These are phyloP conservation scores for Fusarium buxicola DNA, from an alignment of 2,329 filamentous ascomycete genomes.

Conservation along the genomic window DNA sequence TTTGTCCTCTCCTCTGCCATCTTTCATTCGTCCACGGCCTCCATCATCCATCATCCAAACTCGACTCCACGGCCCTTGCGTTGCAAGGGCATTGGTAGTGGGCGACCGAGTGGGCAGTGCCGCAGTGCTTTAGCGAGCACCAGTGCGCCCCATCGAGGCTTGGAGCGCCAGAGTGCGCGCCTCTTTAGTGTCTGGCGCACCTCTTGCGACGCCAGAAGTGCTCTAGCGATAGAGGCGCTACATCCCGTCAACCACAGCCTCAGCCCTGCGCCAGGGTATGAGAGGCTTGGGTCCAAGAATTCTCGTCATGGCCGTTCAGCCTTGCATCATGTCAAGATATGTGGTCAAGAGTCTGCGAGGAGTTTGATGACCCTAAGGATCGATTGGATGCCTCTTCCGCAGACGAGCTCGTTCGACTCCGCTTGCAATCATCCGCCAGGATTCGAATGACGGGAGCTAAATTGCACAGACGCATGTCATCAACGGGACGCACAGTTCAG, in stretches of 20 bases:
- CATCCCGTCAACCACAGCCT: slow-evolving; percentile 36
- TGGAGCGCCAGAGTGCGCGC: slow-evolving; percentile 26
- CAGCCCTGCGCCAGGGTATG: slow-evolving; percentile 25
- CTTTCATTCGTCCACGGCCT: slow-evolving; percentile 20
- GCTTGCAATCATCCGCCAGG: slow-evolving; percentile 22
- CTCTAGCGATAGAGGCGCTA: slow-evolving; percentile 2
- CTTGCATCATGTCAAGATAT: slow-evolving; percentile 33
- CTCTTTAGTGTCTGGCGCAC: slow-evolving; percentile 1
- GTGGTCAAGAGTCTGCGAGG: not conserved
- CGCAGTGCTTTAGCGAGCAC: slow-evolving; percentile 28
- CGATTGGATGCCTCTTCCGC: slow-evolving; percentile 45
- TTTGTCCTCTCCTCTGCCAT: not conserved
- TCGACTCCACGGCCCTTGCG: not conserved
- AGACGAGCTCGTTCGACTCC: slow-evolving; percentile 13
- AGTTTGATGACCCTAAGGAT: slow-evolving; percentile 28
- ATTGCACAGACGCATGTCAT: slow-evolving; percentile 33
- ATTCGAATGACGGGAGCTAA: slow-evolving; percentile 41
- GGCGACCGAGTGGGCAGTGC: slow-evolving; percentile 31
- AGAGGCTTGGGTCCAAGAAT: not conserved
- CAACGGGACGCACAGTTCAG: slow-evolving; percentile 19
- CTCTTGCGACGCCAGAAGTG: slow-evolving; percentile 2
- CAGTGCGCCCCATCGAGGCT: slow-evolving; percentile 38
- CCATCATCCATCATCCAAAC: slow-evolving; percentile 5
- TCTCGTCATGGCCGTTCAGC: slow-evolving; percentile 29
- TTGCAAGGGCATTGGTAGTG: slow-evolving; percentile 27